Percentiles rank a stretch among this genome's conserved stretches.
phyloP scores from a whole-genome alignment of 805 yeast genomes.

The Zygosaccharomyces bailii region DNA sequence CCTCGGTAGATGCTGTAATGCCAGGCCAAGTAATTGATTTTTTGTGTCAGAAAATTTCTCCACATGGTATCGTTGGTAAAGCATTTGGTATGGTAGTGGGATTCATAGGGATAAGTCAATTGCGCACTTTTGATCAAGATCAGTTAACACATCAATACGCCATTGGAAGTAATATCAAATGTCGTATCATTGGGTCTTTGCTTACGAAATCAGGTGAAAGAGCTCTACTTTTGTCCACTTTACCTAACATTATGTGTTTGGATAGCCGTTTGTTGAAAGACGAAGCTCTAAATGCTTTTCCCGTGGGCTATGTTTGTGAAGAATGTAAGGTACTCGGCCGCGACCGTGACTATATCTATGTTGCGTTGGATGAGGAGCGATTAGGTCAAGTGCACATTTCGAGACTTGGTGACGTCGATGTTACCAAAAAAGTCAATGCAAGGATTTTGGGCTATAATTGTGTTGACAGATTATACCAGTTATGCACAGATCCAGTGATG shows the following conservation, averaged over 20 bases:
- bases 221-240: slow-evolving; percentile 55
- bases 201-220: slow-evolving; percentile 52
- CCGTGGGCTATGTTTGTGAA: slow-evolving; percentile 64
- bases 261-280: slow-evolving; percentile 11
- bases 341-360: slow-evolving; percentile 54
- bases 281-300: slow-evolving; percentile 60
- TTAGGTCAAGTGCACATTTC: slow-evolving; percentile 80
- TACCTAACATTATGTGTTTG: slow-evolving; percentile 49
- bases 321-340: slow-evolving; percentile 55
- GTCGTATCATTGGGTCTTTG: slow-evolving; percentile 65
- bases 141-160: slow-evolving; percentile 58
- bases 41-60: slow-evolving; percentile 53
- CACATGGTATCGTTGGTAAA: slow-evolving; percentile 66
- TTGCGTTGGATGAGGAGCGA: slow-evolving; percentile 52
- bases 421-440: slow-evolving; percentile 53
- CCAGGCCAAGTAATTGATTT: slow-evolving; percentile 86
- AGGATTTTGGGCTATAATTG: slow-evolving; percentile 69
- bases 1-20: slow-evolving; percentile 73
- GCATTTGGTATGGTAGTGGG: slow-evolving; percentile 74
- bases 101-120: slow-evolving; percentile 64
- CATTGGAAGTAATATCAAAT: slow-evolving; percentile 63
- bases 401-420: slow-evolving; percentile 49
- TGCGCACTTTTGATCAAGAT: slow-evolving; percentile 44
- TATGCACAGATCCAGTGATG: slow-evolving; percentile 66
- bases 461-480: slow-evolving; percentile 61